Conservation (phyloP, 495 filamentous ascomycete species). For the Hypoxylon perforatum region DNA sequence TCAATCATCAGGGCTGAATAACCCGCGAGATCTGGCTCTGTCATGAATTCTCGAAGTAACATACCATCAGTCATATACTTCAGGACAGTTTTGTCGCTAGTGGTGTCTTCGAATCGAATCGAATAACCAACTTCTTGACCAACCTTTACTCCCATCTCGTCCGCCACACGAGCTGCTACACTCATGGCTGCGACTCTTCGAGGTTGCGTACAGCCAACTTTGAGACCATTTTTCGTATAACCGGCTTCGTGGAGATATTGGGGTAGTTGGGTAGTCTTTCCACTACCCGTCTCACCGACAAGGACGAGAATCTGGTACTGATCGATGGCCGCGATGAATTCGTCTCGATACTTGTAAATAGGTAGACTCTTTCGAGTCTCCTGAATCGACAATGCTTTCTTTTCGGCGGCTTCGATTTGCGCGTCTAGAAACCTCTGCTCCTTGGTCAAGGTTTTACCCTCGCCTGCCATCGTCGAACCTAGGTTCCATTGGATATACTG, state of each 20-base stretch:
- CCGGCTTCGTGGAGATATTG: conserved; percentile 92
- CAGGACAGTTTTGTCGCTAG: conserved; percentile 89
- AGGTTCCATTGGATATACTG: conserved; percentile 89
- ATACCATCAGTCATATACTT: conserved; percentile 99
- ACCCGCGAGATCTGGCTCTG: conserved; percentile 84
- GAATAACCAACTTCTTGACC: conserved; percentile 95
- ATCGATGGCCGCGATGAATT: conserved; percentile 76
- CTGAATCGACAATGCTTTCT: conserved; percentile 84
- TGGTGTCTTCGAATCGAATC: conserved; percentile 95
- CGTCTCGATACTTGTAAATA: conserved; percentile 84
- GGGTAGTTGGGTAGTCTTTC: conserved; percentile 90
- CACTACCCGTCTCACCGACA: conserved; percentile 88
- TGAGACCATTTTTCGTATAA: conserved; percentile 80
- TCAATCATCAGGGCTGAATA: conserved; percentile 97
- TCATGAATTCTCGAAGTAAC: conserved; percentile 90
- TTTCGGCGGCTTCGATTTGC: conserved; percentile 86
- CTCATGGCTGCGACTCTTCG: conserved; percentile 96
- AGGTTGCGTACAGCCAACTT: conserved; percentile 86
- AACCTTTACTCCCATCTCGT: conserved; percentile 91
- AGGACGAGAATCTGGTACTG: conserved; percentile 84
- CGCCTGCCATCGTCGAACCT: conserved; percentile 76
- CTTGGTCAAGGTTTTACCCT: conserved; percentile 70
- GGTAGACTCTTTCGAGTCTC: conserved; percentile 92
- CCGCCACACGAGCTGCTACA: conserved; percentile 92
- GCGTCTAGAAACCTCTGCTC: conserved; percentile 83